phyloP scores from a whole-genome alignment of 2,329 filamentous ascomycete species.

The Aspergillus cejpii region DNA sequence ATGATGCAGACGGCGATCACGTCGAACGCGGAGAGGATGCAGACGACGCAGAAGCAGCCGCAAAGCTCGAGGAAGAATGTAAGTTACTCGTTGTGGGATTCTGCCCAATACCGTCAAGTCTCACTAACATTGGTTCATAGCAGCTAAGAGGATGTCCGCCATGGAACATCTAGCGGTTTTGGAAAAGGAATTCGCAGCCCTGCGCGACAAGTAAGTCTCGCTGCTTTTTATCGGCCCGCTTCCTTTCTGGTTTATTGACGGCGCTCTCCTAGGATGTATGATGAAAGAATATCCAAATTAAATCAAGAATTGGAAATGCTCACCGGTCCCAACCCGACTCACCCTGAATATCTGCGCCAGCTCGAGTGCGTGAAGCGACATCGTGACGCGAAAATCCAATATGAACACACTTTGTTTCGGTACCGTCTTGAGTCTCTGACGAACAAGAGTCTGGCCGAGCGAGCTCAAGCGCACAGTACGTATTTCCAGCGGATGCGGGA shows the following conservation, averaged over 20 bases:
- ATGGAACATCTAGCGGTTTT: conserved; percentile 72
- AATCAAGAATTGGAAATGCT: conserved; percentile 61
- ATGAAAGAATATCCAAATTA: conserved; percentile 76
- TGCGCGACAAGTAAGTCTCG: conserved; percentile 55
- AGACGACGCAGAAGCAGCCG: conserved; percentile 40
- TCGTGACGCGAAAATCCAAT: conserved; percentile 69
- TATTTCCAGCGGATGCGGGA: conserved; percentile 84
- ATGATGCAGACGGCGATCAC: conserved; percentile 46
- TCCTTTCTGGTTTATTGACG: conserved; percentile 10
- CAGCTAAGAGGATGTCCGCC: conserved; percentile 69
- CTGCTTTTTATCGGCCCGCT: neutral
- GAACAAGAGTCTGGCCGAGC: conserved; percentile 68
- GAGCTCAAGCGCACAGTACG: conserved; percentile 80
- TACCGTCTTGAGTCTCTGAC: conserved; percentile 68
- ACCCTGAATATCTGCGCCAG: conserved; percentile 87
- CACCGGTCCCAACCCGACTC: conserved; percentile 56
- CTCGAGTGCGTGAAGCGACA: conserved; percentile 78
- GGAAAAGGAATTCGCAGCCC: conserved; percentile 79
- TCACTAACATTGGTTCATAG: conserved; percentile 41
- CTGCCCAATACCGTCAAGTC: neutral
- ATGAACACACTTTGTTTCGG: conserved; percentile 66
- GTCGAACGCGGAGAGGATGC: conserved; percentile 44
- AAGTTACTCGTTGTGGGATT: conserved; percentile 23
- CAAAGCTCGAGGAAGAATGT: conserved; percentile 50
- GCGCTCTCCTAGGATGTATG: conserved; percentile 60